Evolutionary conservation across 2,329 filamentous ascomycete species (phyloP), one percentile per base, ranked within the genome.

Genomic region (Pseudogymnoascus sp.): DNA sequence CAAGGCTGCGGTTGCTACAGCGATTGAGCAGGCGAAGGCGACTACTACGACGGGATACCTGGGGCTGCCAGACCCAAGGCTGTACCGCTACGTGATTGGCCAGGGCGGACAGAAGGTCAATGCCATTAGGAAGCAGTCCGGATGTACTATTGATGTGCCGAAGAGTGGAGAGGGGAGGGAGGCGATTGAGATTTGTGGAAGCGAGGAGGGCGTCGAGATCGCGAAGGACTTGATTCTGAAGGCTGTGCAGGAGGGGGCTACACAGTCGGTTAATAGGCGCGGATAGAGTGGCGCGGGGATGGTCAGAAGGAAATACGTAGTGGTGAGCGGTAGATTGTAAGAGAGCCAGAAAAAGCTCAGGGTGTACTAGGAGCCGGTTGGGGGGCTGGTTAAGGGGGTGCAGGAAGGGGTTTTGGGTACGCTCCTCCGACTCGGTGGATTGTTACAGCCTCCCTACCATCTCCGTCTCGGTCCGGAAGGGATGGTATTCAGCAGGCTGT

Each of bases 81-180:
- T 90, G 52, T 96, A 96, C 78, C 84, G 92, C 63, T 88, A 88
- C 65, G 89, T 99, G 56, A 91, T 99, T 66, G 94, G 94, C 3
- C 85, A 87, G 65, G 89, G 88, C 62, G 94, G 94, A 61, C 88
- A 84, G 73, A 92, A 92, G 74, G 95, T 99, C 72, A 96, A 96
- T 75, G 78, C 84, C 39, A 96, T 99, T 71, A 85, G 94, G 67
- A 90, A 90, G 76, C 85, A 94, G 77, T 96, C 91, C 58, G 89
- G 89, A 60, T 96, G 92, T 75, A 91, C 88, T 75, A 95, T 99
- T 71, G 91, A 92, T 65, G 92, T 99, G 38, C 94, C 94, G 19
- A 85, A 89, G 65, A 86, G 90, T 69, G 88, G 95, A 73, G 77
- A 77, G 48, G 77, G 76, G 64, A 80, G 82, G 56, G 92, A 96